Evolutionary conservation across 1,284 basidiomycete genomes (phyloP), one percentile per base, ranked within the genome.

Genomic region (Athelia sp.): DNA sequence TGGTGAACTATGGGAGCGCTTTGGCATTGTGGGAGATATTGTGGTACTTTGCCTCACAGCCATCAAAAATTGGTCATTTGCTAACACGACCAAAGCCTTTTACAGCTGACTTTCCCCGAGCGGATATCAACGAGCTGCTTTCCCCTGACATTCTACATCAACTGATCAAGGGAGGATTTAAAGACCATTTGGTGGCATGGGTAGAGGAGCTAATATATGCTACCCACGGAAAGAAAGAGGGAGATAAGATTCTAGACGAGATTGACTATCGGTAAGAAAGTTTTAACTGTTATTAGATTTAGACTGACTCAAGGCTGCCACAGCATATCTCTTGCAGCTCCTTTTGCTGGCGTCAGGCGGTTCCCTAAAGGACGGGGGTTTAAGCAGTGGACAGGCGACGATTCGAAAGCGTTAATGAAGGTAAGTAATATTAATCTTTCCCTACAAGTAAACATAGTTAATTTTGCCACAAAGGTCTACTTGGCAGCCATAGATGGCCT

Each of bases 371-470:
- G 61, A 14, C 47, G 56, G 3, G 47, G 47, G 13, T 58, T 56
- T 47, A 53, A 53, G 14, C 62, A 64, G 45, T 64, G 62, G 62
- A 64, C 56, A 0, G 62, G 62, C 2, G 55, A 63, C 45, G 58
- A 64, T 43, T 61, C 58, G 0, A 63, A 63, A 47, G 61, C 58
- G n/a, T 48, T 63, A 17, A 59, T 59, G 57, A 59, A 59, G 54
- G 54, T 55, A n/a, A 11, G 40, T 34, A 34, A 34, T 34, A n/a
- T n/a, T 34, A 34, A 11, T 34, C n/a, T 11, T 11, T 34, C 11
- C n/a, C n/a, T 34, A 38, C 35, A n/a, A 36, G 14, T 17, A 10
- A n/a, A 36, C n/a, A n/a, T n/a, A 31, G 9, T 44, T 17, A 34
- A 15, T n/a, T n/a, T n/a, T n/a, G n/a, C n/a, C n/a, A n/a, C n/a